Evolutionary conservation across 768 basidiomycete species (phyloP).

Genomic region (Neoboletus magnificus): DNA sequence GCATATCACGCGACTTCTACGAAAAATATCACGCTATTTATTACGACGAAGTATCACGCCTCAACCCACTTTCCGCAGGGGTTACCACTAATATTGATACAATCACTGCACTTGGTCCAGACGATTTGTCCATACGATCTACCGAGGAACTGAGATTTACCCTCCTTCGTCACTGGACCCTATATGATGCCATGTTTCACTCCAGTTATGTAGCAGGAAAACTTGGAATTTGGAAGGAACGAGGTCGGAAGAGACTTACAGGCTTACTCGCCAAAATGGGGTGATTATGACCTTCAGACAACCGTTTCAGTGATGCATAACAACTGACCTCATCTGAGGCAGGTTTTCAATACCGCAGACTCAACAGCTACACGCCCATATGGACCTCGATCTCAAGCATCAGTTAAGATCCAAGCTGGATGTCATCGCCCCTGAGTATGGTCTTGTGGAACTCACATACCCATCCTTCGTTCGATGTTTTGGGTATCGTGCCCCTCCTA

Average conservation of each 20-base stretch:
- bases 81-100: slow-evolving; percentile 37
- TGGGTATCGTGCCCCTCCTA: slow-evolving; percentile 83
- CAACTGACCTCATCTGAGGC: slow-evolving; percentile 14
- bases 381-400: slow-evolving; percentile 93
- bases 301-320: neutral
- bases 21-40: slow-evolving; percentile 78
- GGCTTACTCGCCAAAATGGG: slow-evolving; percentile 98
- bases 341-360: slow-evolving; percentile 95
- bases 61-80: slow-evolving; percentile 63
- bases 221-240: slow-evolving; percentile 95
- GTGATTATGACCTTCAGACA: slow-evolving; percentile 41
- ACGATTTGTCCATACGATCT: slow-evolving; percentile 78
- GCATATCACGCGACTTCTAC: slow-evolving; percentile 84
- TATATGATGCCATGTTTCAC: slow-evolving; percentile 98
- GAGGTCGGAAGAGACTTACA: slow-evolving; percentile 82
- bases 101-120: slow-evolving; percentile 61
- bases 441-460: slow-evolving; percentile 88
- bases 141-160: slow-evolving; percentile 92
- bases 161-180: slow-evolving; percentile 94
- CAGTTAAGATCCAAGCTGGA: slow-evolving; percentile 78
- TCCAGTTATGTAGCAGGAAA: slow-evolving; percentile 94
- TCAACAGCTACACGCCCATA: slow-evolving; percentile 89
- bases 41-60: slow-evolving; percentile 87
- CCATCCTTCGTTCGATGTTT: slow-evolving; percentile 91
- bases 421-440: slow-evolving; percentile 90